phyloP scores from a whole-genome alignment of 768 basidiomycete genomes.

The Serendipita sp. region DNA sequence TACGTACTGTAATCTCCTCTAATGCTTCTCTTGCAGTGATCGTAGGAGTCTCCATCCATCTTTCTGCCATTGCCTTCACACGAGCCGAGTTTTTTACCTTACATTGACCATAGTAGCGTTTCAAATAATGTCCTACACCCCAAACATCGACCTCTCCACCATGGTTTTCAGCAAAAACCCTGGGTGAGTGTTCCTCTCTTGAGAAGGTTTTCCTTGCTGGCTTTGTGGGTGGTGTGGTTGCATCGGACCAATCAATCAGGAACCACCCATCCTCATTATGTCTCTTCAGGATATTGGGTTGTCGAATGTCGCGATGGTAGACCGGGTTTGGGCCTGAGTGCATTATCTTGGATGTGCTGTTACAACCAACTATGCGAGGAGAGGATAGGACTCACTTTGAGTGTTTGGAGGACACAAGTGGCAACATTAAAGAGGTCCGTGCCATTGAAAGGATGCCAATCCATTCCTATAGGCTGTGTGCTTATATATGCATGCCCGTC shows the following conservation, averaged over 20 bases:
- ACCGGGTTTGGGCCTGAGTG: conserved; percentile 4
- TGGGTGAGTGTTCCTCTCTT: conserved; percentile 14
- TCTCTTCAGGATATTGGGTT: conserved; percentile 16
- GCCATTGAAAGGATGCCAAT: neutral
- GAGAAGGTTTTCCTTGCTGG: conserved; percentile 11
- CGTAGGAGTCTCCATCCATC: neutral
- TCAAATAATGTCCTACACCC: conserved; percentile 17
- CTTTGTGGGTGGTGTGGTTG: conserved; percentile 13
- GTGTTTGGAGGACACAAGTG: neutral
- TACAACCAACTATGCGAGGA: neutral
- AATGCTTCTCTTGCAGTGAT: too few relatives aligned
- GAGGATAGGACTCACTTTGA: neutral
- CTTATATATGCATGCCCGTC: neutral
- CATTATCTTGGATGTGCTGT: neutral
- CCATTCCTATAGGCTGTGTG: neutral
- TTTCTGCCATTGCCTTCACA: neutral
- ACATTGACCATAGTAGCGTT: conserved; percentile 17
- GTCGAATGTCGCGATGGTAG: conserved; percentile 16
- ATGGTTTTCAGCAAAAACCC: conserved; percentile 17
- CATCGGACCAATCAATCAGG: conserved; percentile 21
- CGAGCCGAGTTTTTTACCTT: conserved; percentile 20
- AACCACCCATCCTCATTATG: conserved; percentile 17
- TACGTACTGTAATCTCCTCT: too few relatives aligned
- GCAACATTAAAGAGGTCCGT: neutral
- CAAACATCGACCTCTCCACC: conserved; percentile 21